Percentiles rank a stretch among this genome's conserved stretches.
phyloP scores from a whole-genome alignment of 106 monocot genomes.

The Dactylorhiza incarnata region DNA sequence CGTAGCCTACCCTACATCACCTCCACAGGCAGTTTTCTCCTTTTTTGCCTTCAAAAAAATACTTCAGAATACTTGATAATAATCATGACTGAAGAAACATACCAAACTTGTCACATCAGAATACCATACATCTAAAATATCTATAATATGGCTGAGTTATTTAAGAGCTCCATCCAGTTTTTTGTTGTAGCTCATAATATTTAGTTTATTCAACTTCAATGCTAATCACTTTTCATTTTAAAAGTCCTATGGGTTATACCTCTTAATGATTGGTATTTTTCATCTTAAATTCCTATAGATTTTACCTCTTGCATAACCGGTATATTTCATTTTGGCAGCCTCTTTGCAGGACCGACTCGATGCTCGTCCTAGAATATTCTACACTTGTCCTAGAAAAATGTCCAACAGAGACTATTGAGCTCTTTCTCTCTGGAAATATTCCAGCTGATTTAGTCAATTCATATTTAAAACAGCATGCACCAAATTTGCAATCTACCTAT shows the following conservation, averaged over 20 bases:
- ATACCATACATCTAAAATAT: neutral
- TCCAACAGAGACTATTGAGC: slow-evolving; percentile 91
- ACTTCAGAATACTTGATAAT: neutral
- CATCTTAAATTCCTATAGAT: neutral
- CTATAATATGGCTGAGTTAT: neutral
- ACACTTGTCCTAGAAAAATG: slow-evolving; percentile 86
- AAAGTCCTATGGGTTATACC: no score
- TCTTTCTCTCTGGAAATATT: slow-evolving; percentile 92
- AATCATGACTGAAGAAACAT: neutral
- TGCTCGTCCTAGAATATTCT: slow-evolving; percentile 91
- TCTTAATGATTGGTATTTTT: neutral
- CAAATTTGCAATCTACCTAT: slow-evolving; percentile 92
- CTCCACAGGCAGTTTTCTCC: neutral
- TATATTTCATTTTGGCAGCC: slow-evolving; percentile 50
- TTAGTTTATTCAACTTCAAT: neutral
- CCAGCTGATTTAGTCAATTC: slow-evolving; percentile 96
- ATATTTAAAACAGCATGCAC: slow-evolving; percentile 92
- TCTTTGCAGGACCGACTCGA: slow-evolving; percentile 83
- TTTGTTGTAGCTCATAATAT: neutral
- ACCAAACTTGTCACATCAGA: neutral
- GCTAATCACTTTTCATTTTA: no score
- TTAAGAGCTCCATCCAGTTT: neutral
- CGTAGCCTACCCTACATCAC: no score
- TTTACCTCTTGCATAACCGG: neutral
- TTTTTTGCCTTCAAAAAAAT: neutral